Evolutionary conservation across 371 early-diverging fungal genomes (phyloP).

Genomic region (Mucor mucedo): DNA sequence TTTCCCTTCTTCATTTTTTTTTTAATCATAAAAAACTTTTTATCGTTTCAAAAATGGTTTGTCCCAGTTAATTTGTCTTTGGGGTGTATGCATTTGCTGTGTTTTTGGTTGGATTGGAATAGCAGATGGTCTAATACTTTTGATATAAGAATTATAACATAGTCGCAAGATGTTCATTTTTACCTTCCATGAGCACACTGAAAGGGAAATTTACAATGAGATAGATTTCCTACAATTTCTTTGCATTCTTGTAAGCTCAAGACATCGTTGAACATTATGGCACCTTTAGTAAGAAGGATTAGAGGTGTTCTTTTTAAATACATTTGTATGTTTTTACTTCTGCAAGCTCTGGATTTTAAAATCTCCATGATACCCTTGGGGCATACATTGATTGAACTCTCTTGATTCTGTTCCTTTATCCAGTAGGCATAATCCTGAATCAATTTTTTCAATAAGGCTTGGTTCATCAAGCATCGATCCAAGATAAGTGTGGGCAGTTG

Average conservation of each 20-base stretch:
- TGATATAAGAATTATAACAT: no score
- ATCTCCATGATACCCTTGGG: constrained; percentile 72
- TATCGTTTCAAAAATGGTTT: background rate
- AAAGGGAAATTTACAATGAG: constrained; percentile 66
- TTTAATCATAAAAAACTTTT: background rate
- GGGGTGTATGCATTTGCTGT: background rate
- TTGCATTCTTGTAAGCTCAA: constrained; percentile 57
- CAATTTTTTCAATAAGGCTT: constrained; percentile 53
- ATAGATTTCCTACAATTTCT: constrained; percentile 54
- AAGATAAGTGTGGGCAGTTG: constrained; percentile 61
- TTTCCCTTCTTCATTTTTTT: constrained; percentile 3
- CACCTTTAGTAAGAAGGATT: constrained; percentile 36
- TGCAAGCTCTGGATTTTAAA: constrained; percentile 78
- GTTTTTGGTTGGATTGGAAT: constrained; percentile 15
- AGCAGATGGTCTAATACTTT: constrained; percentile 25
- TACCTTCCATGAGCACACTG: constrained; percentile 73
- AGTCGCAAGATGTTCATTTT: background rate
- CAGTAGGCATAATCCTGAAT: constrained; percentile 56
- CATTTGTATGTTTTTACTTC: constrained; percentile 40
- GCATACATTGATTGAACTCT: constrained; percentile 39
- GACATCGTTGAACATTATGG: constrained; percentile 80
- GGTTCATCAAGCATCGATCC: constrained; percentile 65
- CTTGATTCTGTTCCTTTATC: constrained; percentile 29
- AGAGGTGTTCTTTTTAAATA: no score
- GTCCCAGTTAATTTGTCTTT: constrained; percentile 24